Evolutionary conservation across 2,329 filamentous ascomycete genomes (phyloP).

Genomic region (Colletotrichum sp.): DNA sequence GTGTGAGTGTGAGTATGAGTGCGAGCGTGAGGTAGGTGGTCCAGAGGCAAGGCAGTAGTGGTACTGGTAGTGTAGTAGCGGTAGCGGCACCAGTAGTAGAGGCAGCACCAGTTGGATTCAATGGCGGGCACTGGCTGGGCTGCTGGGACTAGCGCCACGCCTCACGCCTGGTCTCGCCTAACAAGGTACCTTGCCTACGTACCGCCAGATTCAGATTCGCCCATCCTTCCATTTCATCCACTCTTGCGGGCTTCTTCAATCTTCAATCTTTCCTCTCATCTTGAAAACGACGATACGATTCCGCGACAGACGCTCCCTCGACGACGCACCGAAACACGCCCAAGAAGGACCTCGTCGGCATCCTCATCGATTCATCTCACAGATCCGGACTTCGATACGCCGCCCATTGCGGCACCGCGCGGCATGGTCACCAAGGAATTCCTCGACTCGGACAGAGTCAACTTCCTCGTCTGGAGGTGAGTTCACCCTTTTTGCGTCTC

Average conservation of each 20-base stretch:
- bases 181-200: slow-evolving; percentile 22
- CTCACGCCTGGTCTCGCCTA: slow-evolving; percentile 23
- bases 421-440: slow-evolving; percentile 61
- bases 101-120: background rate
- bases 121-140: slow-evolving; percentile 3
- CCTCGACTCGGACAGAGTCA: slow-evolving; percentile 71
- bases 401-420: slow-evolving; percentile 21
- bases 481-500: slow-evolving; percentile 38
- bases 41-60: background rate
- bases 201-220: slow-evolving; percentile 22
- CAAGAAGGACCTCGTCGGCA: background rate
- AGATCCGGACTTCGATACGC: slow-evolving; percentile 9
- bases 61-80: background rate
- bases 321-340: slow-evolving; percentile 7
- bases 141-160: slow-evolving; percentile 21
- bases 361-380: background rate
- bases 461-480: slow-evolving; percentile 75
- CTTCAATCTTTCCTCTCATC: slow-evolving; percentile 23
- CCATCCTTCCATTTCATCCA: slow-evolving; percentile 22
- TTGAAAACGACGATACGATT: slow-evolving; percentile 18
- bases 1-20: background rate
- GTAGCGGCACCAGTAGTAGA: background rate
- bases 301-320: background rate
- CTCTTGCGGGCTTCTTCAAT: slow-evolving; percentile 21
- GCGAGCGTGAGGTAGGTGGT: background rate